Percentiles rank a stretch among this genome's conserved stretches.
These are phyloP conservation scores for Nidularia pulvinata DNA, from an alignment of 768 basidiomycete genomes.

Conservation along the genomic window DNA sequence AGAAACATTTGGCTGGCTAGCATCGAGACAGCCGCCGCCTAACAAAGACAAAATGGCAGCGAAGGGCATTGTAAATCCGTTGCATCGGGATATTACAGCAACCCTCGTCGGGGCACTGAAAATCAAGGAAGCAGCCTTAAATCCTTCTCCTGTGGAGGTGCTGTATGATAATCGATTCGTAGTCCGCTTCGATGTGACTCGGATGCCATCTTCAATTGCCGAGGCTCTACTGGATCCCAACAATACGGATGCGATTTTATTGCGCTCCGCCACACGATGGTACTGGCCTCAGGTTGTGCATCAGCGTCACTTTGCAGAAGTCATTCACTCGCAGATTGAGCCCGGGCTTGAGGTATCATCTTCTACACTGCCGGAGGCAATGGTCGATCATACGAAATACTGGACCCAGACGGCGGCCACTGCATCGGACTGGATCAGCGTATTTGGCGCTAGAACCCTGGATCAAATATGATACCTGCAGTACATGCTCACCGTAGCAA, in stretches of 20 bases:
- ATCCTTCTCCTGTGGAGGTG: conserved; percentile 24
- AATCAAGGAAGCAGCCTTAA: conserved; percentile 9
- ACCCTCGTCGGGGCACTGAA: conserved; percentile 11
- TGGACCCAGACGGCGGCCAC: conserved; percentile 1
- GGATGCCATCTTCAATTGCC: conserved; percentile 37
- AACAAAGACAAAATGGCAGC: conserved; percentile 23
- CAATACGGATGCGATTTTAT: conserved; percentile 13
- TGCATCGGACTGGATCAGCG: conserved; percentile 38
- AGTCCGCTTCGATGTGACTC: conserved; percentile 40
- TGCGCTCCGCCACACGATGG: conserved; percentile 36
- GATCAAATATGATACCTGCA: conserved; percentile 18
- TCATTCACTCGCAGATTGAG: too few relatives aligned
- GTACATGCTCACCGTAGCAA: too few relatives aligned
- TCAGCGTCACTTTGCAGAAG: too few relatives aligned
- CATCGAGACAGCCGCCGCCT: conserved; percentile 53
- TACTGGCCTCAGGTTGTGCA: conserved; percentile 41
- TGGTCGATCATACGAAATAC: background rate
- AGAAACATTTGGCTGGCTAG: conserved; percentile 56
- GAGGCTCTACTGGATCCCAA: conserved; percentile 15
- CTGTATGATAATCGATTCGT: conserved; percentile 72
- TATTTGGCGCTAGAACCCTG: conserved; percentile 38
- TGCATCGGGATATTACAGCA: conserved; percentile 42
- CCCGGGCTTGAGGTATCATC: too few relatives aligned
- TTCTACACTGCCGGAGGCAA: too few relatives aligned
- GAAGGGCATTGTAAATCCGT: conserved; percentile 11